Conservation (phyloP, 306 rosid genomes). For the Quercus engelmannii region DNA sequence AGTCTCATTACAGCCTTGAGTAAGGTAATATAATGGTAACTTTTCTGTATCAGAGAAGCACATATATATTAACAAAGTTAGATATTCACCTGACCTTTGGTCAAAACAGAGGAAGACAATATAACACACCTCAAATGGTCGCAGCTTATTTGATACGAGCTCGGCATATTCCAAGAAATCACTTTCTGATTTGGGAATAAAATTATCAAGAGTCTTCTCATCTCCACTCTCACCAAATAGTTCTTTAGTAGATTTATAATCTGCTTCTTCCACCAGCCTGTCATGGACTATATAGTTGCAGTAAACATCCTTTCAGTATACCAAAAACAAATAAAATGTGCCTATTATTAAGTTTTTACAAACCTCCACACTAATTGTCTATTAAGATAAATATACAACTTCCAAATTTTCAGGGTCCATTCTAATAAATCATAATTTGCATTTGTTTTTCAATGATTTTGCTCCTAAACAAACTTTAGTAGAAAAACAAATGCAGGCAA, state of each 20-base stretch:
- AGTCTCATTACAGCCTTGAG: slow-evolving; percentile 81
- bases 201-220: slow-evolving; percentile 77
- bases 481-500: neutral
- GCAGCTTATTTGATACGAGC: slow-evolving; percentile 65
- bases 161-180: slow-evolving; percentile 95
- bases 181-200: slow-evolving; percentile 86
- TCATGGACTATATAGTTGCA: slow-evolving; percentile 9
- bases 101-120: too few species aligned
- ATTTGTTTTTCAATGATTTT: neutral
- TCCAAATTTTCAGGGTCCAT: neutral
- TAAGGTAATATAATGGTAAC: slow-evolving; percentile 68
- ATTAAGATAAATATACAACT: neutral
- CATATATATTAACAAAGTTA: neutral
- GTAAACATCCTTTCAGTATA: neutral
- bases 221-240: slow-evolving; percentile 55
- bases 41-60: slow-evolving; percentile 58
- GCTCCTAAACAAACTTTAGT: neutral
- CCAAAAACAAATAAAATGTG: neutral
- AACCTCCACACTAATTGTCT: neutral
- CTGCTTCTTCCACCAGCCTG: slow-evolving; percentile 94
- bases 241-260: slow-evolving; percentile 76
- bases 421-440: neutral
- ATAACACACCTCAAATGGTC: slow-evolving; percentile 61
- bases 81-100: neutral
- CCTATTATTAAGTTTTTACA: neutral